phyloP scores from a whole-genome alignment of 306 rosid genomes.

The Medicago arabica region DNA sequence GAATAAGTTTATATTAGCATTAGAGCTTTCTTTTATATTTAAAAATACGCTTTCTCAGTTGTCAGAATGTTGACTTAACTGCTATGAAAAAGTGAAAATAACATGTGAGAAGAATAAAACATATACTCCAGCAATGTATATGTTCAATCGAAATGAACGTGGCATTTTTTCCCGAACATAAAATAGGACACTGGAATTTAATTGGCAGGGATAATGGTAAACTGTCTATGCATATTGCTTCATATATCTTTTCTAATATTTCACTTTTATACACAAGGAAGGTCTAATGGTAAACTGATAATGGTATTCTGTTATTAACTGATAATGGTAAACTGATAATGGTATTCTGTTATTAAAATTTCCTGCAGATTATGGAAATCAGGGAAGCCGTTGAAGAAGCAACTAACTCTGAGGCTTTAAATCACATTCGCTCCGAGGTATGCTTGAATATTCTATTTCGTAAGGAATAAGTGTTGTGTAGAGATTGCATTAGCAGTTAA shows the following conservation, averaged over 20 bases:
- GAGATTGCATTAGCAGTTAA: slow-evolving; percentile 22
- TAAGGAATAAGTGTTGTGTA: slow-evolving; percentile 29
- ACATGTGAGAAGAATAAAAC: no score
- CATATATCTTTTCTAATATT: slow-evolving; percentile 1
- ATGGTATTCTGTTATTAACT: no score
- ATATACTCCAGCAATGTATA: no score
- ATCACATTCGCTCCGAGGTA: slow-evolving; percentile 75
- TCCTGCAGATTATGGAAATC: slow-evolving; percentile 86
- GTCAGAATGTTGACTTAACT: no score
- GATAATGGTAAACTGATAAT: no score
- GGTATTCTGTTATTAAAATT: slow-evolving; percentile 15
- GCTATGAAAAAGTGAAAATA: no score
- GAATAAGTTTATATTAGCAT: no score
- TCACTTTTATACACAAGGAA: neutral
- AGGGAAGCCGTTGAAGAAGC: slow-evolving; percentile 97
- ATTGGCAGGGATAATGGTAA: neutral
- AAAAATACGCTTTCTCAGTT: no score
- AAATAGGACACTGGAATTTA: slow-evolving; percentile 20
- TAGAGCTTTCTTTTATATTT: no score
- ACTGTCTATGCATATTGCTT: neutral
- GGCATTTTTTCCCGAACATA: neutral
- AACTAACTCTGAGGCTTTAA: slow-evolving; percentile 61
- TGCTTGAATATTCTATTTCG: slow-evolving; percentile 23
- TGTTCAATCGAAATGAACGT: no score
- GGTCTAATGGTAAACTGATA: no score